phyloP scores from a whole-genome alignment of 2,329 filamentous ascomycete genomes.

The Aureobasidium sp. region DNA sequence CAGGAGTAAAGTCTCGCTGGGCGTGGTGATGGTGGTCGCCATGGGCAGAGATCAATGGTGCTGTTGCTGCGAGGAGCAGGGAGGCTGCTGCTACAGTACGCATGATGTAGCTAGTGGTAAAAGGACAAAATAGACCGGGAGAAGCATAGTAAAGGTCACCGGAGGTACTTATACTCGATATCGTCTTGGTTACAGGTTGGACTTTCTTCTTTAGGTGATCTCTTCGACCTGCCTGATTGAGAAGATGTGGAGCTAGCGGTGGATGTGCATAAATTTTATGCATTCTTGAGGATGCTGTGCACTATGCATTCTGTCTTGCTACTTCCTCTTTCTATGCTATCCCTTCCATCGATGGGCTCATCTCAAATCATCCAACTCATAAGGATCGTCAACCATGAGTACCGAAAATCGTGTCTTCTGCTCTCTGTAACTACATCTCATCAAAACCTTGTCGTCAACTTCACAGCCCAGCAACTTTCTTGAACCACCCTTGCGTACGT shows the following conservation, averaged over 20 bases:
- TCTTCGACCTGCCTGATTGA: conserved; percentile 1
- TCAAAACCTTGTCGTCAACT: not conserved
- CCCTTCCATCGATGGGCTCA: not conserved
- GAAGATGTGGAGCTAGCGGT: conserved; percentile 15
- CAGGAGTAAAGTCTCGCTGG: conserved; percentile 10
- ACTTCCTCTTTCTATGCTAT: not conserved
- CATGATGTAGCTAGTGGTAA: not conserved
- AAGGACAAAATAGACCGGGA: not conserved
- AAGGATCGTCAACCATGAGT: not conserved
- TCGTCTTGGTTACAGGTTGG: not conserved
- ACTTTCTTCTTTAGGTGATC: conserved; percentile 4
- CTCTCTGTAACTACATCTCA: no score
- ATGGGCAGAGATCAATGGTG: conserved; percentile 3
- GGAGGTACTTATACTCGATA: conserved; percentile 1
- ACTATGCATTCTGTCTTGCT: not conserved
- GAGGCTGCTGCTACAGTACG: not conserved
- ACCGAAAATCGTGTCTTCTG: no score
- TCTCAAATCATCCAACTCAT: not conserved
- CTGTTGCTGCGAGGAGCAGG: not conserved
- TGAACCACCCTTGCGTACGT: conserved; percentile 34
- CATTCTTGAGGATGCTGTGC: not conserved
- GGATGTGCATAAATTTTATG: conserved; percentile 13
- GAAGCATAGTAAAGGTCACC: not conserved
- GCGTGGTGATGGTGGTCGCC: conserved; percentile 12
- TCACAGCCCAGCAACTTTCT: conserved; percentile 33